A percentile compares a stretch with the other conserved stretches of the same genome.
Evolutionary conservation across 805 yeast species (phyloP).

Genomic region (Saccharomyces jurei): DNA sequence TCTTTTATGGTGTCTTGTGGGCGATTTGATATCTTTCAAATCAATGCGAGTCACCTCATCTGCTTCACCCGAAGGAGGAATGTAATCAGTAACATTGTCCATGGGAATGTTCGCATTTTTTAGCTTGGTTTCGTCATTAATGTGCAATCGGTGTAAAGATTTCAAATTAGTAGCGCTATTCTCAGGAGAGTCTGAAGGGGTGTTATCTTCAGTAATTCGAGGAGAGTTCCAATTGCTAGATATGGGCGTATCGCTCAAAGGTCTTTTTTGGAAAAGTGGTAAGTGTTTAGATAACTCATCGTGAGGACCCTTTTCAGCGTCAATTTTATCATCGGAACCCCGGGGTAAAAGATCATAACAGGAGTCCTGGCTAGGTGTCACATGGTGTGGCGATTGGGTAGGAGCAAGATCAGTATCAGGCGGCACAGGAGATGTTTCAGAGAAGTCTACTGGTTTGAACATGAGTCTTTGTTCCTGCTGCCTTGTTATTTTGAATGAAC

Average conservation of each 20-base stretch:
- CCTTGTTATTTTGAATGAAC: neutral
- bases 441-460: constrained; percentile 1
- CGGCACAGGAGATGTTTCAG: neutral
- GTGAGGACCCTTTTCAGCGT: constrained; percentile 1
- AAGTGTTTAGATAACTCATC: constrained; percentile 2
- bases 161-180: constrained; percentile 10
- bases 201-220: constrained; percentile 25
- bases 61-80: neutral
- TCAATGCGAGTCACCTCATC: neutral
- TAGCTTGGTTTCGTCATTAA: neutral
- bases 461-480: neutral
- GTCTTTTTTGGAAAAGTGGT: constrained; percentile 63
- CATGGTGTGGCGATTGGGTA: neutral
- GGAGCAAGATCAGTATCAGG: constrained; percentile 1
- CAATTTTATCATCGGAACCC: neutral
- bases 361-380: neutral
- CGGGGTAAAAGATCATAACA: neutral
- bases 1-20: constrained; percentile 32
- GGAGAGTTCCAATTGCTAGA: constrained; percentile 54
- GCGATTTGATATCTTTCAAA: constrained; percentile 7
- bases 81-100: neutral
- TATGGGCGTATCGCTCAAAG: constrained; percentile 68
- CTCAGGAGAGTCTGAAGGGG: constrained; percentile 24
- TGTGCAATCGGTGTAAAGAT: neutral
- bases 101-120: neutral